Evolutionary conservation across 768 basidiomycete species (phyloP).

Genomic region (Suillus subaureus): DNA sequence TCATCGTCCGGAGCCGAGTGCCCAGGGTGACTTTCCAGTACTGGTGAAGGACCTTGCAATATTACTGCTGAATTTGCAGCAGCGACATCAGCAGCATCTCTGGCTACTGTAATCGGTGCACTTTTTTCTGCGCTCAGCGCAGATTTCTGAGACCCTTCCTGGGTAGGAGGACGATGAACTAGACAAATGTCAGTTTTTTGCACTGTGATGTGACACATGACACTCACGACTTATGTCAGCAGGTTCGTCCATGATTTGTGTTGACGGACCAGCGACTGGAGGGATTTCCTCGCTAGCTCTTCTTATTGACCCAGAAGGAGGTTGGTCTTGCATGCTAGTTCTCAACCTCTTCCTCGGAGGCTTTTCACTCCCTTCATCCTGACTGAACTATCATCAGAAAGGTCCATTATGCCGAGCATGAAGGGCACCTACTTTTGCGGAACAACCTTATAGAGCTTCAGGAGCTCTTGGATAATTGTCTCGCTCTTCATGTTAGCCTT

Average conservation of each 20-base stretch:
- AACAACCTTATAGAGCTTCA: slow-evolving; percentile 7
- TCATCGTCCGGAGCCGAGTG: not conserved
- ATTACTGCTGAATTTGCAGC: not conserved
- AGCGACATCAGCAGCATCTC: not conserved
- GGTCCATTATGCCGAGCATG: slow-evolving; percentile 14
- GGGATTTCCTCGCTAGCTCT: not conserved
- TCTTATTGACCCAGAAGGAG: slow-evolving; percentile 1
- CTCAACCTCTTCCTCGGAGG: slow-evolving; percentile 18
- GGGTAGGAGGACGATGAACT: not conserved
- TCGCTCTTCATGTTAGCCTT: slow-evolving; percentile 31
- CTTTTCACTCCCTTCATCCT: slow-evolving; percentile 14
- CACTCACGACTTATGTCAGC: slow-evolving; percentile 27
- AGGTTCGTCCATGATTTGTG: slow-evolving; percentile 18
- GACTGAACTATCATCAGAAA: slow-evolving; percentile 14
- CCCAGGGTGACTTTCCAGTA: not conserved
- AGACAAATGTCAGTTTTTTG: not conserved
- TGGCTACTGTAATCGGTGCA: not conserved
- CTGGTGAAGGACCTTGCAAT: not conserved
- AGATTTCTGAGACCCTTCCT: not conserved
- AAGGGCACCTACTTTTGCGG: not conserved
- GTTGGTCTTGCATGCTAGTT: not conserved
- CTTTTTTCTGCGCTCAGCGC: not conserved
- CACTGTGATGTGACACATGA: slow-evolving; percentile 18
- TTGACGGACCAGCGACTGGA: not conserved
- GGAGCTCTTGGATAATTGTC: slow-evolving; percentile 26